Percentiles rank a stretch among this genome's conserved stretches.
Conservation (phyloP, 768 basidiomycete species). For the Amanita polypyramis region DNA sequence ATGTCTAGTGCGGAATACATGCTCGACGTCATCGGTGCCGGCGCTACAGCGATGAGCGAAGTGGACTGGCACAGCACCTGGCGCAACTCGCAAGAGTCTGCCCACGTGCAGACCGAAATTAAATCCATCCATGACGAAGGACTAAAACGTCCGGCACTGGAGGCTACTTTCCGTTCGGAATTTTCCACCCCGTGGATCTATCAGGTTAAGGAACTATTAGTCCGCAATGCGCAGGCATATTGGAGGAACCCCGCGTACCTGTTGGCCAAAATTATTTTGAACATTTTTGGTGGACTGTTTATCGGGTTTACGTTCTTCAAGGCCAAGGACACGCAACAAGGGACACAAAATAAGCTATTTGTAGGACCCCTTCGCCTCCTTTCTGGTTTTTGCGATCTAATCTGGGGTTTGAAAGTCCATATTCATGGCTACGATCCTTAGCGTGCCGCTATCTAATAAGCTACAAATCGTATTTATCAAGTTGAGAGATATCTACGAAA, state of each 20-base stretch:
- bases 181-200: conserved; percentile 45
- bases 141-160: conserved; percentile 24
- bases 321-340: conserved; percentile 40
- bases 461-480: conserved; percentile 51
- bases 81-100: conserved; percentile 37
- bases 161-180: conserved; percentile 26
- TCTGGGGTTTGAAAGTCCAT: conserved; percentile 25
- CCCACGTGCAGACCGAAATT: conserved; percentile 26
- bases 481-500: conserved; percentile 52
- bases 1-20: conserved; percentile 44
- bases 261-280: conserved; percentile 46
- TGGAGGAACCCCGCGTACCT: conserved; percentile 54
- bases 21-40: conserved; percentile 68
- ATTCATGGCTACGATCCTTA: conserved; percentile 44
- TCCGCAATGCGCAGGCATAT: conserved; percentile 33
- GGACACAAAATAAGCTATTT: conserved; percentile 58
- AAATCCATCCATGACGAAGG: conserved; percentile 40
- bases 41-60: conserved; percentile 44
- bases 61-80: conserved; percentile 53
- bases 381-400: conserved; percentile 8
- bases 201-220: conserved; percentile 34
- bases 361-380: conserved; percentile 23
- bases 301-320: conserved; percentile 58
- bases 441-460: conserved; percentile 50
- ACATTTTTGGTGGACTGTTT: conserved; percentile 43